Conservation (phyloP, 371 early-diverging fungal genomes). For the Rhizopus arrhizus region DNA sequence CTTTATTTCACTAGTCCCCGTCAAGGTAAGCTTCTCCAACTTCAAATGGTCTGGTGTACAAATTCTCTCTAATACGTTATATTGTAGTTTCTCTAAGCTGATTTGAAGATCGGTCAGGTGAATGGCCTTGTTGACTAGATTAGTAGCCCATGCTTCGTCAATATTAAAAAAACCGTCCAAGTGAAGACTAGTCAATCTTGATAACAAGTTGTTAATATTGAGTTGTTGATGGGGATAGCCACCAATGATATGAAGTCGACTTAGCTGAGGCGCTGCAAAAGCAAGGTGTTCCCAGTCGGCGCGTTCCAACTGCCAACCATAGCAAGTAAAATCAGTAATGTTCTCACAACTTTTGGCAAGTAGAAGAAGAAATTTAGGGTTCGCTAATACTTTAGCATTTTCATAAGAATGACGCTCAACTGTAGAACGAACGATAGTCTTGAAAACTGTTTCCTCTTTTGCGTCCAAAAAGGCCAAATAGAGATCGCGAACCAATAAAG, state of each 20-base stretch:
- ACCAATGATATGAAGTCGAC: slow-evolving; percentile 33
- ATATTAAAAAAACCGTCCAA: slow-evolving; percentile 37
- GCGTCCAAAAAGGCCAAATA: slow-evolving; percentile 29
- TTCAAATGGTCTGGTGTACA: slow-evolving; percentile 19
- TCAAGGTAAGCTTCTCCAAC: slow-evolving; percentile 27
- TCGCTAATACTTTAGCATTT: slow-evolving; percentile 12
- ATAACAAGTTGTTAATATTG: slow-evolving; percentile 13
- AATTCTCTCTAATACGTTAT: slow-evolving; percentile 12
- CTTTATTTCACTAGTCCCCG: slow-evolving; percentile 19
- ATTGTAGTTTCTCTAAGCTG: slow-evolving; percentile 17
- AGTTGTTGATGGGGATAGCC: slow-evolving; percentile 16
- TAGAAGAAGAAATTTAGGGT: slow-evolving; percentile 19
- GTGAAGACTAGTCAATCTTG: slow-evolving; percentile 19
- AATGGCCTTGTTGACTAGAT: slow-evolving; percentile 20
- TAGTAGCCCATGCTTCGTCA: slow-evolving; percentile 12
- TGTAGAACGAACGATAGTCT: slow-evolving; percentile 24
- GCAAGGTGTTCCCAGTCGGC: slow-evolving; percentile 28
- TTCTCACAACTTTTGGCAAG: slow-evolving; percentile 38
- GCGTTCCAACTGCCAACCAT: slow-evolving; percentile 40
- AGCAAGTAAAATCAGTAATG: slow-evolving; percentile 31
- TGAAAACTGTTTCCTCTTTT: slow-evolving; percentile 18
- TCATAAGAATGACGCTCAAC: slow-evolving; percentile 16
- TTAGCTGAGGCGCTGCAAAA: slow-evolving; percentile 10
- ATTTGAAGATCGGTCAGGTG: slow-evolving; percentile 26
- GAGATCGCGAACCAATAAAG: slow-evolving; percentile 33